Evolutionary conservation across 148 eudicot species (phyloP), one percentile per base, ranked within the genome.

Genomic region (Rhododendron kiyosumense): DNA sequence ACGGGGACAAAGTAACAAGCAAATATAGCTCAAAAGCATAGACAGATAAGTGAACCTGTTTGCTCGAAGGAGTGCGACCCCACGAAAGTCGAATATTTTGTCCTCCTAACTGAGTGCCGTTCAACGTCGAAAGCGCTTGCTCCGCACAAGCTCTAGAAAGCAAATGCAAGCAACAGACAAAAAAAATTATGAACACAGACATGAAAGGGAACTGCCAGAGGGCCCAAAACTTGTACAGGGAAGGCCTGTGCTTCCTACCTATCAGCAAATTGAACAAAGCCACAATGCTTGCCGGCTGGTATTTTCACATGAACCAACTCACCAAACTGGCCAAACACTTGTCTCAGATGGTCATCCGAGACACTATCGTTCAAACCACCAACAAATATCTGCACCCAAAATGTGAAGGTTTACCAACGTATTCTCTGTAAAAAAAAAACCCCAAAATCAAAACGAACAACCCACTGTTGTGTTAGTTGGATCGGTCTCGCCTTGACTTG

Each of bases 391-490:
- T 97, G 93, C 91, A 90, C 28, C 85, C 82, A 38, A 43, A 78
- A 78, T 4, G 32, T 24, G 51, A 69, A 82, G 65, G 83, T 57
- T 92, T 54, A 88, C 49, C 15, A 88, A 85, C 74, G 85, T 61
- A 86, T 46, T 41, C 43, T 34, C 48, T 26, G 48, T 20, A 26
- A 18, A 81, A 54, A 32, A 82, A 76, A 67, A 18, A 22, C 43
- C 28, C 45, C 30, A 83, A 22, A 73, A 85, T 57, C 41, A 85
- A 85, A 77, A 81, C 43, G 90, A 87, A 88, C 84, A 91, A 95
- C 99, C 90, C 94, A 97, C 99, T 82, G 98, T 97, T 83, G 98
- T 95, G 89, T 97, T 97, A 88, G 87, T 95, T 67, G 96, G 99
- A 89, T 95, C 98, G 91, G 88, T 90, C 86, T 95, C 96, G 67